Base-by-base conservation (phyloP, 2,329 filamentous ascomycete genomes). In the Phialocephala sp. region DNA sequence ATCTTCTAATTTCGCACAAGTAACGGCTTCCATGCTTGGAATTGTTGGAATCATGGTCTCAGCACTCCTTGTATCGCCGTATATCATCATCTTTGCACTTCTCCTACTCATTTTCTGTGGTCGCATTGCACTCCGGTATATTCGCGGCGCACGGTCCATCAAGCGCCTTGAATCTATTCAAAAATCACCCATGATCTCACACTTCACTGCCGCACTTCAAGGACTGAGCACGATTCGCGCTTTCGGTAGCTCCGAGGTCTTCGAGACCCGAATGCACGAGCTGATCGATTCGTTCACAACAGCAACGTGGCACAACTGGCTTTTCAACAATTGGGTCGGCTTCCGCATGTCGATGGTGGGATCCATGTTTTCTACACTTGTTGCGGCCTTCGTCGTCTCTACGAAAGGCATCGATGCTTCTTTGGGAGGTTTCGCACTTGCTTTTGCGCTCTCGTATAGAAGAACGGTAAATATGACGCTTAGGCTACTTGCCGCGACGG, bases 181-280 rank as follows among this genome's bases (percentile, higher is more conserved):
- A 59, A 93, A 92, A 77, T 91, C 89, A 0, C 91, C 91, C 0
- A 87, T 94, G 1, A 93, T 92, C 72, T 91, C 68, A n/a, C 70
- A 72, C 39, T 93, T 94, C 71, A 88, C 88, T 8, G 87, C 90
- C 0, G 85, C 89, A 0, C 82, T 94, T 11, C 84, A 85, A 0
- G 92, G 91, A 4, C 84, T 94, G 22, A 82, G 86, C 5, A 93
- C 91, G 0, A 91, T 94, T 59, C 85, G 91, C n/a, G 89, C 89
- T 0, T 94, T 91, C 69, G 86, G 86, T 67, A 91, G 91, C 79
- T 80, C 82, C 0, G 80, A 85, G 20, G 81, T 82, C 0, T 94
- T 92, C 70, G 80, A 90, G 59, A 82, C 88, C 8, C 83, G 85
- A 60, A 92, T 94, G 87, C 88, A 89, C 73, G 75, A 76, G 43